Evolutionary conservation across 2,329 filamentous ascomycete genomes (phyloP), one percentile per base, ranked within the genome.

Genomic region (Shiraia sp.): DNA sequence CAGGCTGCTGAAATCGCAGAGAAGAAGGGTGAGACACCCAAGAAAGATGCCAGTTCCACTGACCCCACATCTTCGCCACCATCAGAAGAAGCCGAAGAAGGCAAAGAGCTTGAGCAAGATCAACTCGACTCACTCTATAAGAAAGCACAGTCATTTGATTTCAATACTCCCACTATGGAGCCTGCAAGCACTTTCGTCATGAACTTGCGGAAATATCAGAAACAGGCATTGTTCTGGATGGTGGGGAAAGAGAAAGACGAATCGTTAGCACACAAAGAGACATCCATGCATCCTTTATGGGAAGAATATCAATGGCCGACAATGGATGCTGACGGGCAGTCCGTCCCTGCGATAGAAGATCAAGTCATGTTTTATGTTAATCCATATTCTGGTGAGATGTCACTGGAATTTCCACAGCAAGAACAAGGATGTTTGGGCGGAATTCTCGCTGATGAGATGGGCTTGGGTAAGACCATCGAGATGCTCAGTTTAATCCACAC

Each of bases 101-200:
- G 90, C 2, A 81, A 91, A 57, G 91, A 97, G 69, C 79, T 99
- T 0, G 90, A 97, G 63, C 90, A 97, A 67, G 91, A 95, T 57
- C 93, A 99, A 65, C 84, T 99, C 3, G 93, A 99, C 65, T 83
- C 88, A 0, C 72, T 99, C 1, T 99, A 99, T 70, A 89, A 87
- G 61, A 99, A 99, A 64, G 93, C 93, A 0, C 93, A 99, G 63
- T 91, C 90, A 0, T 97, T 97, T 59, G 93, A 99, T 66, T 97
- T 99, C 62, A 82, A 83, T 63, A 96, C 91, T 0, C 91, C 91
- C 2, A 85, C 90, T 66, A 85, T 89, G 8, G 86, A 96, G 56
- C 92, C 93, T 8, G 83, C 87, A 5, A 78, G 85, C 7, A 89
- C 84, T 0, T 99, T 99, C 68, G 78, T 79, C 5, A 85, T 99